phyloP scores from a whole-genome alignment of 345 rosid genomes.

The Aurinia saxatilis region DNA sequence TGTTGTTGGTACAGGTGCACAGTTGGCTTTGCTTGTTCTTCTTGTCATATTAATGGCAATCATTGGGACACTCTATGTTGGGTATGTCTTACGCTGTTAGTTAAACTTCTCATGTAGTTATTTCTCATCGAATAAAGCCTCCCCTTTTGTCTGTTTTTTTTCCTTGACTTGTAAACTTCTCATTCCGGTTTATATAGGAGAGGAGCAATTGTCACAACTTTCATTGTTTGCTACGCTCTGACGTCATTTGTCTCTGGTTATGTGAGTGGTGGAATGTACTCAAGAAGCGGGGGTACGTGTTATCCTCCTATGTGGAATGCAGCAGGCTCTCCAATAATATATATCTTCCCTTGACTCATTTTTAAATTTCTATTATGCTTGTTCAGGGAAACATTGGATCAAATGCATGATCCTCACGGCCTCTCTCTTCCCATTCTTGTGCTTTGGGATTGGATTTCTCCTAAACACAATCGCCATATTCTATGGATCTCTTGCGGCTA shows the following conservation, averaged over 20 bases:
- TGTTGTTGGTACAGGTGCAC: conserved; percentile 96
- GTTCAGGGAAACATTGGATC: conserved; percentile 87
- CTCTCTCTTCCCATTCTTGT: conserved; percentile 91
- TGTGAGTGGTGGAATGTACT: conserved; percentile 96
- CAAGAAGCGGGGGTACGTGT: conserved; percentile 77
- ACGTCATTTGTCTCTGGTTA: conserved; percentile 92
- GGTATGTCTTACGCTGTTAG: conserved; percentile 43
- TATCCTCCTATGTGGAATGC: neutral
- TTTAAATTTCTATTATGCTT: neutral
- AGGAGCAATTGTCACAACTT: conserved; percentile 41
- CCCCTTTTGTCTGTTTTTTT: neutral
- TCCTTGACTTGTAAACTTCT: neutral
- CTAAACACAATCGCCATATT: conserved; percentile 87
- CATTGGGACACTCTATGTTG: conserved; percentile 83
- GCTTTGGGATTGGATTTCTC: conserved; percentile 85
- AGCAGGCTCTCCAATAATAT: neutral
- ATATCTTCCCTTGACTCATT: neutral
- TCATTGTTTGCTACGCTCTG: conserved; percentile 88
- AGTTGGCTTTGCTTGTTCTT: conserved; percentile 81
- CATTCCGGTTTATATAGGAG: conserved; percentile 15
- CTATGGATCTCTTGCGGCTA: conserved; percentile 93
- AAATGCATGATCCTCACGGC: conserved; percentile 95
- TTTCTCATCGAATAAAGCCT: neutral
- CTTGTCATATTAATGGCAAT: conserved; percentile 91
- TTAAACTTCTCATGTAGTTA: neutral